These are phyloP conservation scores for Xylariaceae sp. DNA, from an alignment of 2,329 filamentous ascomycete species.

Conservation along the genomic window DNA sequence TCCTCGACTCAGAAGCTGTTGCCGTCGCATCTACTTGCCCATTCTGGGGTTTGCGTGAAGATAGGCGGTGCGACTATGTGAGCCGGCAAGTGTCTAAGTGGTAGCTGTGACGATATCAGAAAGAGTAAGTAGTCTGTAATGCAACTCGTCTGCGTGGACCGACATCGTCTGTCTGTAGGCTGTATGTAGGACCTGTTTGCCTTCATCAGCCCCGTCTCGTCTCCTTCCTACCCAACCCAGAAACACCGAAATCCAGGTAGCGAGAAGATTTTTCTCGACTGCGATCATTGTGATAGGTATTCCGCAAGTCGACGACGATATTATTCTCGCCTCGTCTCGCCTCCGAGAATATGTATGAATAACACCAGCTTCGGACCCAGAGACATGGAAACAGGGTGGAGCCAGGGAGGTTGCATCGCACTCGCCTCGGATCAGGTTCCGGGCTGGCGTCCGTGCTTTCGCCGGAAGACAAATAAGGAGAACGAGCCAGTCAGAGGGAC, in stretches of 20 bases:
- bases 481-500: background rate
- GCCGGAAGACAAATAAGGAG: background rate
- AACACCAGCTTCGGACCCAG: background rate
- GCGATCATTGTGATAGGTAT: too few relatives aligned
- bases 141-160: too few relatives aligned
- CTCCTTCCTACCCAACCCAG: slow-evolving; percentile 18
- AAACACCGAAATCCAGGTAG: slow-evolving; percentile 6
- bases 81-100: background rate
- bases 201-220: background rate
- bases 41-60: background rate
- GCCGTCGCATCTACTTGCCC: background rate
- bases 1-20: background rate
- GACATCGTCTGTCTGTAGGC: too few relatives aligned
- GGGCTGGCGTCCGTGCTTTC: background rate
- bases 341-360: too few relatives aligned
- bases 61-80: background rate
- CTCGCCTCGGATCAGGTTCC: background rate
- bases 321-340: too few relatives aligned
- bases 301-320: too few relatives aligned
- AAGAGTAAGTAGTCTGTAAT: background rate
- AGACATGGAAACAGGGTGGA: background rate
- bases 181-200: background rate
- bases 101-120: background rate
- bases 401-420: background rate
- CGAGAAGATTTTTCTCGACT: background rate